These are phyloP conservation scores for Lanmaoa pseudosensibilis DNA, from an alignment of 768 basidiomycete species.

Conservation along the genomic window DNA sequence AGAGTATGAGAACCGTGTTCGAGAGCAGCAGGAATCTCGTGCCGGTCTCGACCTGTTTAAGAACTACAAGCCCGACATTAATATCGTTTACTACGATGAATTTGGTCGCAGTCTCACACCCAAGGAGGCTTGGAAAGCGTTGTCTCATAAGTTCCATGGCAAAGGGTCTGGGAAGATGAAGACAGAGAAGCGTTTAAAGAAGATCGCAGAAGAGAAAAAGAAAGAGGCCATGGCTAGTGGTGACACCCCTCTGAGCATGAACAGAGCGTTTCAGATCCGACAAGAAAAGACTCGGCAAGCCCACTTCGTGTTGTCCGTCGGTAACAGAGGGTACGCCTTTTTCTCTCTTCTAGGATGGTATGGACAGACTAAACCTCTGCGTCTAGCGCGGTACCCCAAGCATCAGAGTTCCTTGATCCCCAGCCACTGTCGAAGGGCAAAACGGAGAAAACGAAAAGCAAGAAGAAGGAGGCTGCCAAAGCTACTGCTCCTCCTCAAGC, in stretches of 20 bases:
- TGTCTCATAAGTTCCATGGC: slow-evolving; percentile 98
- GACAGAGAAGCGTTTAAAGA: slow-evolving; percentile 94
- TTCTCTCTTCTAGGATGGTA: not conserved
- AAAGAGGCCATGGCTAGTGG: slow-evolving; percentile 91
- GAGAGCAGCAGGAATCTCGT: slow-evolving; percentile 90
- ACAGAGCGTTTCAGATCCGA: slow-evolving; percentile 86
- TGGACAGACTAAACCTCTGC: slow-evolving; percentile 4
- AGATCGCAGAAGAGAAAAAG: slow-evolving; percentile 97
- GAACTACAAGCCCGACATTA: slow-evolving; percentile 95
- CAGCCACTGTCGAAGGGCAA: slow-evolving; percentile 82
- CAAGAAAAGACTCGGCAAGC: slow-evolving; percentile 95
- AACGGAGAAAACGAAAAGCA: slow-evolving; percentile 78
- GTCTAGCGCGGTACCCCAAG: slow-evolving; percentile 82
- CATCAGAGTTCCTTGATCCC: slow-evolving; percentile 73
- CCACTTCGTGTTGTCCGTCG: slow-evolving; percentile 93
- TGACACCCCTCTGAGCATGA: slow-evolving; percentile 96
- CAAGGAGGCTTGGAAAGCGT: slow-evolving; percentile 98
- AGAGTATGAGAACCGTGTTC: slow-evolving; percentile 89
- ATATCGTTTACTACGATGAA: slow-evolving; percentile 96
- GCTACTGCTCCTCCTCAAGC: slow-evolving; percentile 42
- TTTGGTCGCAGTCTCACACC: slow-evolving; percentile 84
- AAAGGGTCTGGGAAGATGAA: slow-evolving; percentile 97
- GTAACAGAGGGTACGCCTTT: slow-evolving; percentile 77
- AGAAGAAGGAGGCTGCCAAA: slow-evolving; percentile 68
- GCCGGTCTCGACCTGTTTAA: slow-evolving; percentile 81